Base-by-base conservation (phyloP, 2,329 filamentous ascomycete genomes). In the Colletotrichum plurivorum region DNA sequence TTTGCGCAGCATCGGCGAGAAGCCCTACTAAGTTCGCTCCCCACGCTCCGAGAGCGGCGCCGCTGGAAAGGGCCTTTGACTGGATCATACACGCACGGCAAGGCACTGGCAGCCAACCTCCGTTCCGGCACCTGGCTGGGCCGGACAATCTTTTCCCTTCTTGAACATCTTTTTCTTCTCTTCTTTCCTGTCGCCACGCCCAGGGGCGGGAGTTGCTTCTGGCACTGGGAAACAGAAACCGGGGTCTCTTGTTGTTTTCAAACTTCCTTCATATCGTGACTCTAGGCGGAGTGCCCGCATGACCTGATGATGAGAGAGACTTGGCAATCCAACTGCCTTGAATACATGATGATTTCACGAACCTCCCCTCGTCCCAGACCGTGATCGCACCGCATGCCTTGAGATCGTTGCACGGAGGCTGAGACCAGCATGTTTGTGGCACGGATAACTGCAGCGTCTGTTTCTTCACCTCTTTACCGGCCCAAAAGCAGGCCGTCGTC, bases 1-100 rank as follows among this genome's bases (percentile, higher is more conserved):
- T 15, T 8, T 9, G 43, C n/a, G 4, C 51, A 71, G 69, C n/a
- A 70, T 68, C 39, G 78, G 78, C 8, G 48, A 76, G 62, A 78
- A 71, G 64, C 72, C 77, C 4, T 78, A 78, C 57, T 78, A 72
- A 72, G 51, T 39, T 48, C n/a, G 54, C 27, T 41, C 49, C 9
- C 39, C 39, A 41, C 13, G 48, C 20, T 18, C 20, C 27, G 16
- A 31, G 20, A 48, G 18, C 45, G 31, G 20, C 61, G 39, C 18
- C 49, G 41, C 55, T 60, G 55, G 66, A 48, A 5, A 51, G 62
- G 55, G 15, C 20, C 66, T 66, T 66, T 59, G 55, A 49, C 13
- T 31, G 49, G 48, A 69, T 45, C 31, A 59, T 41, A 54, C 48
- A 54, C 27, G 46, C 43, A 66, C 31, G 49, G 62, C 62, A 60